A percentile compares a stretch with the other conserved stretches of the same genome.
Conservation (phyloP, 2,329 filamentous ascomycete genomes). For the Botrytis medusae region DNA sequence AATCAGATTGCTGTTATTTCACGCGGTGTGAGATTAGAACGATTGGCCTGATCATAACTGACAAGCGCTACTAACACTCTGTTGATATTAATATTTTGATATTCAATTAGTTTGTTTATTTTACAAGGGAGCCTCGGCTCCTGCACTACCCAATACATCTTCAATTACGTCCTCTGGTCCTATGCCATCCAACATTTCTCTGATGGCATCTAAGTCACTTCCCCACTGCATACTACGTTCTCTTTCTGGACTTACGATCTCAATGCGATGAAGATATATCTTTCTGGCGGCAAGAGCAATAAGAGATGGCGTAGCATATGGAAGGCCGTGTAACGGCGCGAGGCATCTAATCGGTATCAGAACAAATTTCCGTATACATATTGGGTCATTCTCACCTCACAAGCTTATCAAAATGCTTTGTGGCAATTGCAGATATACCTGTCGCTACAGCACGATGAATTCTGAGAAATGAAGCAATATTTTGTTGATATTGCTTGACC, state of each 20-base stretch:
- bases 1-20: not conserved
- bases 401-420: constrained; percentile 71
- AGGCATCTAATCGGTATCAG: constrained; percentile 53
- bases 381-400: constrained; percentile 49
- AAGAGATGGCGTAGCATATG: constrained; percentile 81
- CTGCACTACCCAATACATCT: constrained; percentile 54
- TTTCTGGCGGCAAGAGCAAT: constrained; percentile 81
- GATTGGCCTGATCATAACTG: not conserved
- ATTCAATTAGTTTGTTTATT: not conserved
- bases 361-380: not conserved
- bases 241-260: constrained; percentile 64
- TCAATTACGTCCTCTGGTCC: constrained; percentile 64
- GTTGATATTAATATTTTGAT: not conserved
- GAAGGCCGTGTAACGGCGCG: constrained; percentile 75
- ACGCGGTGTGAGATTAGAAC: not conserved
- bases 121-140: constrained; percentile 56
- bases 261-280: constrained; percentile 82
- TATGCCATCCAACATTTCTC: constrained; percentile 61
- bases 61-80: not conserved
- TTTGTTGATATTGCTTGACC: constrained; percentile 79
- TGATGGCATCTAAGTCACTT: constrained; percentile 70
- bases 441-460: constrained; percentile 81
- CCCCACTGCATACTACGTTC: constrained; percentile 95
- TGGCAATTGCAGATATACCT: constrained; percentile 76
- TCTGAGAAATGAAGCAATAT: constrained; percentile 82